Evolutionary conservation across 1,139 yeast species (phyloP).

Genomic region (Hanseniaspora sp.): DNA sequence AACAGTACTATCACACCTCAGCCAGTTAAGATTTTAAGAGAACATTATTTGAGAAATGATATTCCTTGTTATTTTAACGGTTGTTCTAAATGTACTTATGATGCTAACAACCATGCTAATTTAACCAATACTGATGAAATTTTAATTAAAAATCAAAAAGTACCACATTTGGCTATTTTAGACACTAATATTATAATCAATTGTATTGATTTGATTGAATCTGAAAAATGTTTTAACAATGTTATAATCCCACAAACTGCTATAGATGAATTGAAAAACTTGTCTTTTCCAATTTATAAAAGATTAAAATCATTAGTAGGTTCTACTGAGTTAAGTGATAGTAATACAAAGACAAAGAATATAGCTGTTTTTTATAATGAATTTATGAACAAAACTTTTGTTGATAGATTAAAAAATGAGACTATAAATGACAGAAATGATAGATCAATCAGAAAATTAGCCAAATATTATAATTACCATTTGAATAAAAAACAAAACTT

Average conservation of each 20-base stretch:
- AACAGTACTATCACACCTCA: constrained; percentile 40
- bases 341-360: constrained; percentile 67
- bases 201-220: constrained; percentile 83
- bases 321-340: constrained; percentile 22
- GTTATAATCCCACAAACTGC: constrained; percentile 91
- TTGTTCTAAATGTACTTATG: constrained; percentile 47
- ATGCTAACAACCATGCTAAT: constrained; percentile 24
- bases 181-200: constrained; percentile 84
- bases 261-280: constrained; percentile 80
- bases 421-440: constrained; percentile 84
- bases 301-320: constrained; percentile 62
- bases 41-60: constrained; percentile 83
- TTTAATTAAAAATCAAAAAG: constrained; percentile 4
- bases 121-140: constrained; percentile 37
- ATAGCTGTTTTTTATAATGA: constrained; percentile 91
- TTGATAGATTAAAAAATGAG: constrained; percentile 53
- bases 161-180: constrained; percentile 68
- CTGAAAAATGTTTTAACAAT: constrained; percentile 65
- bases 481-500: constrained; percentile 31
- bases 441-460: constrained; percentile 70
- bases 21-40: constrained; percentile 84
- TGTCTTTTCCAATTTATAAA: constrained; percentile 79
- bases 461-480: constrained; percentile 63
- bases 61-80: constrained; percentile 77
- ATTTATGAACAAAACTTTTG: constrained; percentile 61